Evolutionary conservation across 805 yeast genomes (phyloP).

Genomic region (Saturnispora sanitii): DNA sequence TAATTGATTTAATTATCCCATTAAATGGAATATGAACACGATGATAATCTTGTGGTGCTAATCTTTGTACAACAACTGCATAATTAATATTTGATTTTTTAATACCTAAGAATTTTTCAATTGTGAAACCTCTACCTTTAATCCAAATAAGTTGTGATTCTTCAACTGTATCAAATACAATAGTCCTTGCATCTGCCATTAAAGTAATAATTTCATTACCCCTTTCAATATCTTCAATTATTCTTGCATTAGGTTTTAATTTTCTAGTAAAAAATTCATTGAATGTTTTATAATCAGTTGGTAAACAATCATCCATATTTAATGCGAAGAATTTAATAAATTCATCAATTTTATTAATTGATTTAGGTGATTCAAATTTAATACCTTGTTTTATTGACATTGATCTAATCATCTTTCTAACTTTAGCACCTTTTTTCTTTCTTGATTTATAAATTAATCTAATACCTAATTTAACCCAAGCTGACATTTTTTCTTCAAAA

Average conservation of each 20-base stretch:
- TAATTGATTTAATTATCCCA: slow-evolving; percentile 60
- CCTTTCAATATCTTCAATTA: slow-evolving; percentile 44
- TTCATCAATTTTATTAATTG: slow-evolving; percentile 57
- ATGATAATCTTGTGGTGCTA: slow-evolving; percentile 97
- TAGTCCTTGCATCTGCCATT: slow-evolving; percentile 83
- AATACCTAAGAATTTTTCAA: slow-evolving; percentile 40
- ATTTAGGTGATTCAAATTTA: slow-evolving; percentile 66
- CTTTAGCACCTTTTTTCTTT: slow-evolving; percentile 35
- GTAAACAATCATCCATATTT: slow-evolving; percentile 53
- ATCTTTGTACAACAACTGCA: slow-evolving; percentile 67
- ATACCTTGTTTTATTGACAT: slow-evolving; percentile 73
- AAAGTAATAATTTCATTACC: slow-evolving; percentile 48
- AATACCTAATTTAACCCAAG: slow-evolving; percentile 81
- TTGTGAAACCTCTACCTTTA: slow-evolving; percentile 69
- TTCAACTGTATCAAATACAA: slow-evolving; percentile 50
- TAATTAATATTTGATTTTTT: slow-evolving; percentile 20
- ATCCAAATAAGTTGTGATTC: slow-evolving; percentile 77
- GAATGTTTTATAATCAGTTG: slow-evolving; percentile 53
- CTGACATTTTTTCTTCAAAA: slow-evolving; percentile 88
- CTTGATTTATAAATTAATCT: slow-evolving; percentile 72
- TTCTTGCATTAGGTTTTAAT: slow-evolving; percentile 61
- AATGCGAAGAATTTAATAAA: slow-evolving; percentile 79
- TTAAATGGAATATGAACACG: slow-evolving; percentile 83
- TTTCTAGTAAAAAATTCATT: slow-evolving; percentile 84
- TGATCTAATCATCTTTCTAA: slow-evolving; percentile 50